These are phyloP conservation scores for Kentomonas sorsogonicus DNA, from an alignment of 208 protist species.

Conservation along the genomic window DNA sequence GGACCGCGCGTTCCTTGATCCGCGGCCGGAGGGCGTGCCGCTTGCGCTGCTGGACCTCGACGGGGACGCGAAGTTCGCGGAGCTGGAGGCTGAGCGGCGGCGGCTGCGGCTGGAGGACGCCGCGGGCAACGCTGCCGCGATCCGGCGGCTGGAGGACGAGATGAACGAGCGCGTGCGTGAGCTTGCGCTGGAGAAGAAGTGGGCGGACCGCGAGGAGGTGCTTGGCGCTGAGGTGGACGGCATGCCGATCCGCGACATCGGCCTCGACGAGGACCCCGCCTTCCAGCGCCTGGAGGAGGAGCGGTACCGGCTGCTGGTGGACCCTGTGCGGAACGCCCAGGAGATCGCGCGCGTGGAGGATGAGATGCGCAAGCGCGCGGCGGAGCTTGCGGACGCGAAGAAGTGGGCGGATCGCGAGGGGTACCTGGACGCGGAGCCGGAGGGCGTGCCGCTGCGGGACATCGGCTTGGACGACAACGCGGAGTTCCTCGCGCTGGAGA, in stretches of 20 bases:
- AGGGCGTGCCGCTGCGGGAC: conserved; percentile 35
- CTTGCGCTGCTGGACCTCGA: conserved; percentile 27
- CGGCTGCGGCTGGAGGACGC: conserved; percentile 47
- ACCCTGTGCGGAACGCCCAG: conserved; percentile 42
- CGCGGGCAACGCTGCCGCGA: conserved; percentile 6
- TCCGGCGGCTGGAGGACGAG: conserved; percentile 25
- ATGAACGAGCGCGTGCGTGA: conserved; percentile 56
- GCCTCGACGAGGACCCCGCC: conserved; percentile 67
- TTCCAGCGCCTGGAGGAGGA: conserved; percentile 75
- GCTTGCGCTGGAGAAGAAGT: conserved; percentile 60
- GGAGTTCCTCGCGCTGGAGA: conserved; percentile 54
- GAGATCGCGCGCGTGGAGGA: conserved; percentile 34
- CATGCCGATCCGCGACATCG: conserved; percentile 60
- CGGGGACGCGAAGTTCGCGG: conserved; percentile 35
- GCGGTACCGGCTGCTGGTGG: conserved; percentile 55
- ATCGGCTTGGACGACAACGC: conserved; percentile 56
- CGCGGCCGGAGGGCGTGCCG: conserved; percentile 15
- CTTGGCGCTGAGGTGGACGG: conserved; percentile 69
- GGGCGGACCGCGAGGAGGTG: conserved; percentile 56
- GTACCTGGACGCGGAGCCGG: conserved; percentile 26
- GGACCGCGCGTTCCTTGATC: conserved; percentile 19
- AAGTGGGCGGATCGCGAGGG: conserved; percentile 25
- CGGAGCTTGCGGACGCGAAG: conserved; percentile 49
- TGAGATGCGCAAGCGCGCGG: conserved; percentile 34
- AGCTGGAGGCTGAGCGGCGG: conserved; percentile 35